Conservation (phyloP, 1,284 basidiomycete species). For the Papiliotrema nemorosa region DNA sequence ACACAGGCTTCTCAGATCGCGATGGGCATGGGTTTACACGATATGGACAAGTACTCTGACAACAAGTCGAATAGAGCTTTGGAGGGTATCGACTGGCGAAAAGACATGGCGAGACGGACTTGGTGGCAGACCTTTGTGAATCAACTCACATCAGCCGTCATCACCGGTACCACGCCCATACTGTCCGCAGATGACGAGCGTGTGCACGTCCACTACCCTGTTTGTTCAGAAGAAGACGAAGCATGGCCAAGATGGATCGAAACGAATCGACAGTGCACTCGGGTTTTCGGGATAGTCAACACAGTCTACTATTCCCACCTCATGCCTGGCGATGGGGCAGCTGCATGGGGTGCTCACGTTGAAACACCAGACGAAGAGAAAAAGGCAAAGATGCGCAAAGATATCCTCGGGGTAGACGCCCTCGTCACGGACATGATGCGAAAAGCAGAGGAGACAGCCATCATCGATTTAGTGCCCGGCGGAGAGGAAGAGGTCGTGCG, state of each 20-base stretch:
- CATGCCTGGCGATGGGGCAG: not conserved
- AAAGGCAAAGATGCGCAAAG: conserved; percentile 5
- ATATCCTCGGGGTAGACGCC: conserved; percentile 31
- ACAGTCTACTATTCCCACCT: conserved; percentile 27
- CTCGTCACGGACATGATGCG: conserved; percentile 42
- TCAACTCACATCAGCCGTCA: conserved; percentile 33
- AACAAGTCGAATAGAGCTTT: conserved; percentile 12
- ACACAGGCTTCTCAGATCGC: conserved; percentile 38
- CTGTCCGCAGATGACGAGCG: conserved; percentile 41
- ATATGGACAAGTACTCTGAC: conserved; percentile 31
- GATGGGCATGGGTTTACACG: conserved; percentile 45
- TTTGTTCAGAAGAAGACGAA: conserved; percentile 36
- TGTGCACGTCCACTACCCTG: conserved; percentile 44
- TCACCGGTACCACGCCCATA: conserved; percentile 33
- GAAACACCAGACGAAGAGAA: not conserved
- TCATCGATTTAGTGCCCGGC: conserved; percentile 45
- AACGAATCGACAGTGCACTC: conserved; percentile 34
- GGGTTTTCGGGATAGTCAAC: conserved; percentile 39
- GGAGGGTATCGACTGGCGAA: conserved; percentile 44
- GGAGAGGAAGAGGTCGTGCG: conserved; percentile 49
- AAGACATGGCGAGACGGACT: conserved; percentile 45
- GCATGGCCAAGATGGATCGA: conserved; percentile 47
- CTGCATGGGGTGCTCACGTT: conserved; percentile 9
- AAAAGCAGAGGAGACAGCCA: conserved; percentile 36
- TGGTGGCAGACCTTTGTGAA: conserved; percentile 47